These are phyloP conservation scores for Conoideocrella luteorostrata DNA, from an alignment of 2,329 filamentous ascomycete genomes.

Conservation along the genomic window DNA sequence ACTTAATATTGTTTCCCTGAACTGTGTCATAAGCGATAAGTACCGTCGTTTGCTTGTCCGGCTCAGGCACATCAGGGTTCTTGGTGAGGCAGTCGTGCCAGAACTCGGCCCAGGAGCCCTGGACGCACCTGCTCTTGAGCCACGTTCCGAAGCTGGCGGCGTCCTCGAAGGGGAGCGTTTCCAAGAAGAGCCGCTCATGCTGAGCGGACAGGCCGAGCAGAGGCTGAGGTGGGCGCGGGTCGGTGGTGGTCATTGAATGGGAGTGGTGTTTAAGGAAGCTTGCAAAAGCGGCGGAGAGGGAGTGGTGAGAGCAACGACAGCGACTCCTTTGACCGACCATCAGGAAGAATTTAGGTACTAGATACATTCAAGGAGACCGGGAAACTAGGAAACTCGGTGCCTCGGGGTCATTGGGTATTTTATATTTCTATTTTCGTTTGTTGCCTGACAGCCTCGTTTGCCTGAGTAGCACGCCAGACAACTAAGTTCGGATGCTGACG, in stretches of 20 bases:
- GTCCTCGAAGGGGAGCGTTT: constrained; percentile 32
- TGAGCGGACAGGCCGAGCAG: constrained; percentile 19
- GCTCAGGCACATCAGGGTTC: constrained; percentile 17
- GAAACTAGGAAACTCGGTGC: too few relatives aligned
- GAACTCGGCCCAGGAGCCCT: constrained; percentile 32
- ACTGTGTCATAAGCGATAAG: constrained; percentile 23
- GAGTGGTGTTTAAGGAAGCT: neutral
- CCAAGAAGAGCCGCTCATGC: constrained; percentile 32
- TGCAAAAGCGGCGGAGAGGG: too few relatives aligned
- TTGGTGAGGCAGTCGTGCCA: constrained; percentile 22
- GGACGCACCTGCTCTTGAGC: constrained; percentile 24
- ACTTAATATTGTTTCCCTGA: constrained; percentile 21
- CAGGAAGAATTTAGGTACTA: too few relatives aligned
- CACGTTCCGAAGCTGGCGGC: constrained; percentile 27
- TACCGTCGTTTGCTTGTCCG: constrained; percentile 26
- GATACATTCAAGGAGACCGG: too few relatives aligned
- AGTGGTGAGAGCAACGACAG: too few relatives aligned
- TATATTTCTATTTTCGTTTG: too few relatives aligned
- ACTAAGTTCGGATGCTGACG: too few relatives aligned
- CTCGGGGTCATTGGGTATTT: too few relatives aligned
- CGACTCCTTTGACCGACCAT: too few relatives aligned
- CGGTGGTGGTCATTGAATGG: neutral
- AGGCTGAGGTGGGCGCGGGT: neutral
- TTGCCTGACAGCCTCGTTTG: too few relatives aligned
- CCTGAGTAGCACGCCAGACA: too few relatives aligned